Conservation (phyloP, 1,284 basidiomycete genomes). For the Tetrapyrgos nigripes region DNA sequence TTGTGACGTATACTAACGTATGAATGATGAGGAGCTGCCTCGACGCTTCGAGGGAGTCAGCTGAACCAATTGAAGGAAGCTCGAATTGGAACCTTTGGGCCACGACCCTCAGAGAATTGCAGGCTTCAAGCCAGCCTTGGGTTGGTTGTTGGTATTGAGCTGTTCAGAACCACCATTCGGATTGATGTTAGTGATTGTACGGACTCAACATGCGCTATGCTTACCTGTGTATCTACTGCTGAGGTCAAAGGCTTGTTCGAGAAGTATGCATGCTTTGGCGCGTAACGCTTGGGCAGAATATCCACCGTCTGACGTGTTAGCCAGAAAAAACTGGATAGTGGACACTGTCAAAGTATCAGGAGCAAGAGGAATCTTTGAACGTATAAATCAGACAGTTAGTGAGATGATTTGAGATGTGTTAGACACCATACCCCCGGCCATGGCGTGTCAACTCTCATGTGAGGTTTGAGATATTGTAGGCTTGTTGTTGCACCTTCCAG, state of each 20-base stretch:
- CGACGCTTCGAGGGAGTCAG: background rate
- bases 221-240: constrained; percentile 8
- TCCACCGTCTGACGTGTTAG: constrained; percentile 8
- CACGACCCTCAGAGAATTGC: background rate
- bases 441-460: constrained; percentile 15
- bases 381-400: background rate
- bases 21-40: constrained; percentile 13
- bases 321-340: constrained; percentile 16
- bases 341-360: background rate
- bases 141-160: background rate
- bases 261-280: constrained; percentile 15
- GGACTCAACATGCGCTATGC: background rate
- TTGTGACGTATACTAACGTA: constrained; percentile 2
- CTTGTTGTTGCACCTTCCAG: constrained; percentile 13
- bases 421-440: constrained; percentile 12
- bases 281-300: constrained; percentile 14
- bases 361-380: constrained; percentile 2
- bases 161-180: background rate
- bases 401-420: background rate
- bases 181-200: background rate
- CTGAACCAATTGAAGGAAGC: constrained; percentile 1
- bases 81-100: constrained; percentile 1
- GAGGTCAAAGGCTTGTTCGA: constrained; percentile 11
- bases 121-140: background rate
- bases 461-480: background rate